Base-by-base conservation (phyloP, 805 yeast genomes). In the Saccharomycopsis fodiens region DNA sequence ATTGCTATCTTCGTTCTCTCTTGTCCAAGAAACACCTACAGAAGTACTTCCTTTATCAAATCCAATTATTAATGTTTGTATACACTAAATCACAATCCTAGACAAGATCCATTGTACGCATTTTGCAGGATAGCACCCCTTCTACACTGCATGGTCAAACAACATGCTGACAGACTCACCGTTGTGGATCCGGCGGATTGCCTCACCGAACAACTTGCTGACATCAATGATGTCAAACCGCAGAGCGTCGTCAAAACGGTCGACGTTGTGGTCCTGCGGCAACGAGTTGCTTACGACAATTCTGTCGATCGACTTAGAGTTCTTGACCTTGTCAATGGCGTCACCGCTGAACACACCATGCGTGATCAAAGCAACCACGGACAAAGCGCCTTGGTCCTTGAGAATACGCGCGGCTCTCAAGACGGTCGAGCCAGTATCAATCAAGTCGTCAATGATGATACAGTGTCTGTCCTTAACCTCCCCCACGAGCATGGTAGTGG, bases 101-200 rank as follows among this genome's bases (percentile, higher is more conserved):
- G n/a, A n/a, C n/a, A n/a, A n/a, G n/a, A n/a, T n/a, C n/a, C n/a
- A n/a, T n/a, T n/a, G n/a, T n/a, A n/a, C n/a, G n/a, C n/a, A n/a
- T n/a, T n/a, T n/a, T n/a, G n/a, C n/a, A n/a, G n/a, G n/a, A n/a
- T n/a, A n/a, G n/a, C n/a, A n/a, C n/a, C n/a, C 10, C 29, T 10
- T n/a, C 41, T 45, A 63, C 66, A 69, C 66, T 5, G 71, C 94
- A 55, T 85, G 89, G 57, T 88, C 96, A 65, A 89, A 93, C 50
- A 93, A 69, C 85, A 87, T 83, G 16, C 95, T 82, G 15, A 93
- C 95, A 13, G 91, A 79, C 68, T 93, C 99, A 54, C 99, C 99
- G 56, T 93, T 93, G 63, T 93, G 95, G 42, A 93, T 91, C 62
- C 99, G 74, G 61, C 99, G 74, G 38, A 93, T 87, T 1, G 97